Percentiles rank a stretch among this genome's conserved stretches.
Evolutionary conservation across 495 filamentous ascomycete genomes (phyloP).

Genomic region (Cudoniella acicularis): DNA sequence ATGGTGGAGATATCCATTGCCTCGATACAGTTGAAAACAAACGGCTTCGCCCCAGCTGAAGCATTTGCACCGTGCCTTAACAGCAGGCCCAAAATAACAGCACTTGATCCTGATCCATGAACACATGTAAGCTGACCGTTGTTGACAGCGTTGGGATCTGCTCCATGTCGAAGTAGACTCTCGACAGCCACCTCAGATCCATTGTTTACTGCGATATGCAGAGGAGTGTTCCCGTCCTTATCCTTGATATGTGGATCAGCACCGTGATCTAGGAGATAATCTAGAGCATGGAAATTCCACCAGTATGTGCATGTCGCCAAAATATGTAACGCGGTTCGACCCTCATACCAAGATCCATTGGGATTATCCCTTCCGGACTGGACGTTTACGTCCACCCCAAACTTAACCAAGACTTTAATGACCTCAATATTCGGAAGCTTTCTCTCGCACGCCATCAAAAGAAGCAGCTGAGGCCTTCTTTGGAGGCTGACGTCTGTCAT

Average conservation of each 20-base stretch:
- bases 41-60: background rate
- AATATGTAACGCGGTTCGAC: background rate
- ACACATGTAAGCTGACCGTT: slow-evolving; percentile 7
- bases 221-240: slow-evolving; percentile 13
- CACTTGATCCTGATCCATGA: slow-evolving; percentile 30
- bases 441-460: background rate
- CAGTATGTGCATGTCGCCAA: background rate
- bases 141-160: background rate
- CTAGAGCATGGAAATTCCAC: background rate
- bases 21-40: background rate
- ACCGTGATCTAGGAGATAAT: slow-evolving; percentile 19
- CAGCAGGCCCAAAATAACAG: slow-evolving; percentile 31
- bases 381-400: slow-evolving; percentile 30
- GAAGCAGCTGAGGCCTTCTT: slow-evolving; percentile 7
- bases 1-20: background rate
- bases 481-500: background rate
- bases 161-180: background rate
- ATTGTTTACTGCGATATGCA: slow-evolving; percentile 9
- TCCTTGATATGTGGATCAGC: slow-evolving; percentile 20
- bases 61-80: slow-evolving; percentile 18
- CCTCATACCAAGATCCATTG: background rate
- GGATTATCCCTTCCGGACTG: background rate
- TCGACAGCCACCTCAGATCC: slow-evolving; percentile 5
- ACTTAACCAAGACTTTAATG: slow-evolving; percentile 36
- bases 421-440: slow-evolving; percentile 38